Base-by-base conservation (phyloP, 257 asterid species). In the Ocimum tenuiflorum region DNA sequence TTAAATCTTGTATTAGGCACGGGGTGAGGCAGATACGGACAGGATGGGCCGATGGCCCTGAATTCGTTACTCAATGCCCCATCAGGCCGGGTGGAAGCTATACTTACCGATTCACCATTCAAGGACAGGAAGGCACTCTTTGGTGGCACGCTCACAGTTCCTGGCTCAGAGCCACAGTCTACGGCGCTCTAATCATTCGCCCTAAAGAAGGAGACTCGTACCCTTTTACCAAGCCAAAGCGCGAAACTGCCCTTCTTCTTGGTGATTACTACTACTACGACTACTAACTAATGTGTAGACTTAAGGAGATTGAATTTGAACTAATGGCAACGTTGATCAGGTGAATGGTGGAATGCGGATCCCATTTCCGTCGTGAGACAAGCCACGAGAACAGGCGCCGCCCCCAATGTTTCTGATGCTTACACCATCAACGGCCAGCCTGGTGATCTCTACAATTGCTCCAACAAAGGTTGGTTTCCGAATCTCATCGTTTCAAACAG, bases 71-170 rank as follows among this genome's bases (percentile, higher is more conserved):
- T 35, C 95, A 89, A 67, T 89, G 96, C 78, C 96, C 96, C 0
- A 85, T 89, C 13, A 83, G 86, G 73, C 96, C 96, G 6, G 96
- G 94, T 49, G 88, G 85, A 19, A 89, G 89, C 63, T 89, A 89
- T 78, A 87, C 91, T 1, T 89, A 89, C 73, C 77, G 89, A 7
- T 89, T 89, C 62, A 83, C 86, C 6, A 89, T 89, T 46, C 85
- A 82, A 80, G 96, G 95, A 43, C 96, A 89, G 45, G 91, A 85
- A 85, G 95, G 96, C n/a, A n/a, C n/a, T n/a, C n/a, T n/a, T n/a
- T n/a, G n/a, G n/a, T n/a, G n/a, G n/a, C n/a, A n/a, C n/a, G 96
- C 96, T 36, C 96, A 89, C 75, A 89, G 96, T 74, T 89, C 96
- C 5, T 89, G 96, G 96, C 89, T 89, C 49, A 81, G 96, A 71